Percentiles rank a stretch among this genome's conserved stretches.
Conservation (phyloP, 805 yeast genomes). For the Ogataea methanolica region DNA sequence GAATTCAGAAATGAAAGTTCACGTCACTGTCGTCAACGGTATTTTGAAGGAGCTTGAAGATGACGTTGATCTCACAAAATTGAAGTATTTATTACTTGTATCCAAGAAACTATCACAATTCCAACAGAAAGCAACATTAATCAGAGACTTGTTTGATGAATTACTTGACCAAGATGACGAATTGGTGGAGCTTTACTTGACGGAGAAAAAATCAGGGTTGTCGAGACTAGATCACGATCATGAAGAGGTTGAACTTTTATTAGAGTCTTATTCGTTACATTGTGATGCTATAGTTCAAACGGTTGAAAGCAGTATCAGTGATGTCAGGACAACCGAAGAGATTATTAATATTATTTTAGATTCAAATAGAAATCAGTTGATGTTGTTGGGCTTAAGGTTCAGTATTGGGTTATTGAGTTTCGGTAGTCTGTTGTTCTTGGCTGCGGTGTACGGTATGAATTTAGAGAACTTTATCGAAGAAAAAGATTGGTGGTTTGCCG, state of each 20-base stretch:
- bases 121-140: slow-evolving; percentile 74
- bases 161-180: slow-evolving; percentile 85
- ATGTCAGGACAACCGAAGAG: slow-evolving; percentile 90
- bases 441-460: slow-evolving; percentile 95
- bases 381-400: slow-evolving; percentile 80
- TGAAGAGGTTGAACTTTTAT: slow-evolving; percentile 81
- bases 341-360: slow-evolving; percentile 90
- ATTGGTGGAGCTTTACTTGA: slow-evolving; percentile 72
- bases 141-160: slow-evolving; percentile 82
- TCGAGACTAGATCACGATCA: slow-evolving; percentile 59
- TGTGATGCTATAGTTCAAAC: slow-evolving; percentile 93
- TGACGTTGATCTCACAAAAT: slow-evolving; percentile 72
- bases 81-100: slow-evolving; percentile 75
- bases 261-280: slow-evolving; percentile 88
- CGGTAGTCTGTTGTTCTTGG: slow-evolving; percentile 75
- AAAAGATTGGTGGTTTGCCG: slow-evolving; percentile 59
- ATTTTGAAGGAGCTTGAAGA: slow-evolving; percentile 75
- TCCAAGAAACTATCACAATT: slow-evolving; percentile 82
- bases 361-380: slow-evolving; percentile 87
- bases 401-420: slow-evolving; percentile 79
- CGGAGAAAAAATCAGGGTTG: slow-evolving; percentile 46
- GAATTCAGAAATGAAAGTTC: slow-evolving; percentile 83
- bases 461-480: slow-evolving; percentile 90
- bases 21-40: slow-evolving; percentile 68
- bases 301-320: slow-evolving; percentile 69